phyloP scores from a whole-genome alignment of 169 alveolate genomes.

The Plasmodium malariae region DNA sequence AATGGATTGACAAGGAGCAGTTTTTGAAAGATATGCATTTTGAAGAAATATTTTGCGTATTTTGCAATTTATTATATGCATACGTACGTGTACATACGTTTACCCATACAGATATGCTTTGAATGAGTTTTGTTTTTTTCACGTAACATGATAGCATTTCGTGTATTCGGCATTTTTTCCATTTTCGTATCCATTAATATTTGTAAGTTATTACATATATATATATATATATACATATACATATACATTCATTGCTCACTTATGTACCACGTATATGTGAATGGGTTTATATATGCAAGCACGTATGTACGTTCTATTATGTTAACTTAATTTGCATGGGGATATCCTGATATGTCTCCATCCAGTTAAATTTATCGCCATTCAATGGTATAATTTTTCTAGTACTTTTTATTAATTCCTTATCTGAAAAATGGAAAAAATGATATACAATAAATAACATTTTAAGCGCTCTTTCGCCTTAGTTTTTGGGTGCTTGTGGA shows the following conservation, averaged over 20 bases:
- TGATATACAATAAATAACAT: not conserved
- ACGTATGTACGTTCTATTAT: too few relatives aligned
- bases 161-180: too few relatives aligned
- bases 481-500: too few relatives aligned
- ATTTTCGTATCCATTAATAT: not conserved
- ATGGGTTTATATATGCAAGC: not conserved
- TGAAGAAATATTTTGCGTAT: not conserved
- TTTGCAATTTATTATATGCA: too few relatives aligned
- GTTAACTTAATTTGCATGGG: conserved; percentile 54
- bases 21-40: not conserved
- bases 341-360: conserved; percentile 50
- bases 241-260: too few relatives aligned
- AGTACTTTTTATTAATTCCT: conserved; percentile 26
- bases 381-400: conserved; percentile 63
- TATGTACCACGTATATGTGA: not conserved
- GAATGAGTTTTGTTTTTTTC: not conserved
- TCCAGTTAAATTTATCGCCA: conserved; percentile 73
- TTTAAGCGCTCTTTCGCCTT: not conserved
- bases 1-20: not conserved
- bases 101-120: too few relatives aligned
- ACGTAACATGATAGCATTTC: too few relatives aligned
- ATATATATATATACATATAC: too few relatives aligned
- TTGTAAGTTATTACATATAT: too few relatives aligned
- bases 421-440: conserved; percentile 13
- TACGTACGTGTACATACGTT: not conserved